Base-by-base conservation (phyloP, 2,329 filamentous ascomycete species). In the Leptographium galeiforme region DNA sequence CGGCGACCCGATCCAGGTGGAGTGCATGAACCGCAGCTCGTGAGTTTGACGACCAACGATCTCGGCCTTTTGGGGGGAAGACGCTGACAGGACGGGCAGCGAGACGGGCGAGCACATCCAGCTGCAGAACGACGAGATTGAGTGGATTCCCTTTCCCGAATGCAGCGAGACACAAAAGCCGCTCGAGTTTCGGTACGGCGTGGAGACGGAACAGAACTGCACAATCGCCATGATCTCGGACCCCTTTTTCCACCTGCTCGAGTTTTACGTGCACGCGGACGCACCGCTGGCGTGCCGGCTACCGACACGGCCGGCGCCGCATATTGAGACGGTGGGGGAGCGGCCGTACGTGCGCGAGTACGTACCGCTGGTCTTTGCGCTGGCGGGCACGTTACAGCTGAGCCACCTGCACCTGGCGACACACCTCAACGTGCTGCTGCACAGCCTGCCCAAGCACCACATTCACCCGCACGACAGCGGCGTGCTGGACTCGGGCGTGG, bases 191-290 rank as follows among this genome's bases (percentile, higher is more conserved):
- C 78, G 81, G 67, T 97, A 95, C 72, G 90, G 90, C 66, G 70
- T 86, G 60, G 87, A 91, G 65, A 72, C 70, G 70, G 89, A 95
- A 66, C 70, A 88, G 61, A 91, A 91, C 72, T 93, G 87, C 74
- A 93, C 87, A 53, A 82, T 93, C 62, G 74, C 84, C 64, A 78
- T 87, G 69, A 76, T 91, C 62, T 76, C 78, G 62, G 87, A 91
- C 66, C 79, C 85, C 43, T 85, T 90, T 75, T 93, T 89, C 75
- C 87, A 93, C 70, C 78, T 91, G 51, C 84, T 91, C 72, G 87
- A 97, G 72, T 97, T 96, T 77, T 97, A 97, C 76, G 84, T 97
- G 67, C 93, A 97, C 76, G 89, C 86, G 72, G 93, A 98, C 70
- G 90, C 89, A 18, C 93, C 93, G 11, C 76, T 97, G 50, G 83